Base-by-base conservation (phyloP, 2,329 filamentous ascomycete genomes). In the Ceratocystis huliohia region DNA sequence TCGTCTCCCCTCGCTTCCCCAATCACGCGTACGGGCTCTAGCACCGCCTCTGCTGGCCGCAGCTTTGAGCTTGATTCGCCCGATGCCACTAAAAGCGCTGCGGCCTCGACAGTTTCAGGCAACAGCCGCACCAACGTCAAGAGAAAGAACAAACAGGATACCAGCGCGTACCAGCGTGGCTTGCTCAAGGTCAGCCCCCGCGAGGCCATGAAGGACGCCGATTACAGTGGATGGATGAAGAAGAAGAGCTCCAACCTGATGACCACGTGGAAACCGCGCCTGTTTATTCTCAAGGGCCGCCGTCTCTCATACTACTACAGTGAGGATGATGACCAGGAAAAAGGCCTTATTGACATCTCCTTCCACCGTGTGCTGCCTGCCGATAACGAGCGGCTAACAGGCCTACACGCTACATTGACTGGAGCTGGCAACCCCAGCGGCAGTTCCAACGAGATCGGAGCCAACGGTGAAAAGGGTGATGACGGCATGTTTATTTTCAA, bases 161-260 rank as follows among this genome's bases (percentile, higher is more conserved):
- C 94, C 0, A 96, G 92, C 72, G 94, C 94, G 0, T 99, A 97
- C 75, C 89, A 87, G 20, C 87, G 89, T 37, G 94, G 94, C 0
- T 78, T 97, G 50, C 83, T 89, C 71, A 91, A 92, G 75, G 88
- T 93, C 68, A 78, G 84, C 0, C 94, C 94, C 0, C 81, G 85
- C 66, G 90, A 96, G 73, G 91, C 93, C 68, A 94, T 96, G 76
- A 79, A 85, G 69, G 86, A 85, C 69, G 93, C 91, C 66, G 93
- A 99, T 73, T 97, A 96, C 74, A 93, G 88, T 72, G 94, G 94
- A 1, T 99, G 94, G 94, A 99, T 99, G 94, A 97, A 94, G 80
- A 99, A 99, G 82, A 92, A 95, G 76, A 96, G 91, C 68, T 93
- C 91, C 1, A 94, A 93, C 72, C 80, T 97, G 44, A 96, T 99